Evolutionary conservation across 164 flowering plant genomes (phyloP).

Genomic region (Annona squamosa): DNA sequence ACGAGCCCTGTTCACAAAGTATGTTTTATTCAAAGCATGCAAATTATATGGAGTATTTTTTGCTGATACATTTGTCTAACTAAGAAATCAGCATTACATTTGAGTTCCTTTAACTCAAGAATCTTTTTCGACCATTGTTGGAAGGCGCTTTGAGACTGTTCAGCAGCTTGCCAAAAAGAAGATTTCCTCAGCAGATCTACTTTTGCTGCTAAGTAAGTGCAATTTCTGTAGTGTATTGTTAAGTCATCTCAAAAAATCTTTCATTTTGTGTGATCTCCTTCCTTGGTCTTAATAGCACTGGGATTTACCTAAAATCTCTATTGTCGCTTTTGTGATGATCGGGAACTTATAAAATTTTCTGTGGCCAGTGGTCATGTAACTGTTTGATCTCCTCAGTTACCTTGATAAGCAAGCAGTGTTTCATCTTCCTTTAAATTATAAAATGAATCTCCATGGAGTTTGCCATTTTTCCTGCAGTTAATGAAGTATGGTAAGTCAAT

Average conservation of each 20-base stretch:
- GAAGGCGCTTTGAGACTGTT: conserved; percentile 67
- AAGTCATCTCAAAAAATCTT: no score
- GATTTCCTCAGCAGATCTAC: conserved; percentile 40
- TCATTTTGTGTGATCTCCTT: background rate
- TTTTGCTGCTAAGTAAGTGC: conserved; percentile 60
- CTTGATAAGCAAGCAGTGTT: no score
- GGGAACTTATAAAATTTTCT: no score
- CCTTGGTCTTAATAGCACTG: background rate
- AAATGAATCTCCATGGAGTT: no score
- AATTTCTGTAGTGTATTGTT: background rate
- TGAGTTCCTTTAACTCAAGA: background rate
- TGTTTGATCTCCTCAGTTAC: no score
- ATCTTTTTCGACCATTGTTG: conserved; percentile 1
- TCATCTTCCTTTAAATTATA: no score
- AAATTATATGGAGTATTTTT: background rate
- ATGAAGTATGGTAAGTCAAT: no score
- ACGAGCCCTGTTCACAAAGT: conserved; percentile 52
- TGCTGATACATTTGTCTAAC: background rate
- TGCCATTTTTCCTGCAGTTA: no score
- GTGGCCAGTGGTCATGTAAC: no score
- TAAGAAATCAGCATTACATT: background rate
- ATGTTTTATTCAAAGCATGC: conserved; percentile 1
- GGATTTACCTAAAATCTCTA: background rate
- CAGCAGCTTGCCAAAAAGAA: conserved; percentile 43
- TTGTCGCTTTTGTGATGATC: no score